These are phyloP conservation scores for Rickenella mellea DNA, from an alignment of 768 basidiomycete species.

Conservation along the genomic window DNA sequence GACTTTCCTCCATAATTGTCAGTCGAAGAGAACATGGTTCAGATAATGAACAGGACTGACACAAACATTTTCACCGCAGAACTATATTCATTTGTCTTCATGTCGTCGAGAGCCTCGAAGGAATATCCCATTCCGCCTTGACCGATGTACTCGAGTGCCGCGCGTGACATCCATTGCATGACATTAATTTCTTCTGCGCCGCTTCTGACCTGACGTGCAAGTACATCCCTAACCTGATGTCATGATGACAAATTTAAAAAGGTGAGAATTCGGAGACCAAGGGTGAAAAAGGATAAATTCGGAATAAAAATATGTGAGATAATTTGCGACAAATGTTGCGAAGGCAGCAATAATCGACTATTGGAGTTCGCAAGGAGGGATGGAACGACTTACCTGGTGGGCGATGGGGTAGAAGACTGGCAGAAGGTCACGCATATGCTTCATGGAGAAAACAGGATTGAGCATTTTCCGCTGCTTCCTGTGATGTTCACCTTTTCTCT, in stretches of 20 bases:
- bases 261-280: background rate
- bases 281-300: too few species aligned
- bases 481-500: conserved; percentile 15
- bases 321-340: too few species aligned
- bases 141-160: conserved; percentile 26
- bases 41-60: conserved; percentile 13
- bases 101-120: conserved; percentile 19
- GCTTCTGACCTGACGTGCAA: background rate
- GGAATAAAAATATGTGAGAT: too few species aligned
- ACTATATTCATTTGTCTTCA: conserved; percentile 18
- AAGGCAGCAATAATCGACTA: too few species aligned
- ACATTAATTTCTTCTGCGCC: conserved; percentile 22
- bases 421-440: conserved; percentile 13
- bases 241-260: background rate
- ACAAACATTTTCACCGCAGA: conserved; percentile 19
- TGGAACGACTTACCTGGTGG: conserved; percentile 12
- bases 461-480: conserved; percentile 18
- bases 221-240: background rate
- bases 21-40: background rate
- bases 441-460: conserved; percentile 17
- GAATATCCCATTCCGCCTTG: conserved; percentile 24
- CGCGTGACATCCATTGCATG: conserved; percentile 22
- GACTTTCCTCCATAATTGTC: conserved; percentile 12
- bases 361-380: conserved; percentile 7
- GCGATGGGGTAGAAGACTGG: conserved; percentile 22